Conservation (phyloP, 1,284 basidiomycete genomes). For the Naganishia liquefaciens region DNA sequence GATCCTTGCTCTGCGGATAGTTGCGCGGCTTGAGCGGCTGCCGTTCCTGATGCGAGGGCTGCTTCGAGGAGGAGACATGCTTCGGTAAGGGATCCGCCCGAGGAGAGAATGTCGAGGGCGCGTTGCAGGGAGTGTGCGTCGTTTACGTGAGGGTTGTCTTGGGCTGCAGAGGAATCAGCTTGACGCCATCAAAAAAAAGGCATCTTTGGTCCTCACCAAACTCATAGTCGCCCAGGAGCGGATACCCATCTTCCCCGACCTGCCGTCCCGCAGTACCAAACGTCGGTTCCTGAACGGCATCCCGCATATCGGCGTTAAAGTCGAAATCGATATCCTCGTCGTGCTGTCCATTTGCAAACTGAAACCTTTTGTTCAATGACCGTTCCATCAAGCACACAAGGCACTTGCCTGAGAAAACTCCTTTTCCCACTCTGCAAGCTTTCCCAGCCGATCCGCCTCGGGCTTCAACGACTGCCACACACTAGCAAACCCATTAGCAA, state of each 20-base stretch:
- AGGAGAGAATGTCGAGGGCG: constrained; percentile 60
- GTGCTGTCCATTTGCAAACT: constrained; percentile 53
- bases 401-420: constrained; percentile 68
- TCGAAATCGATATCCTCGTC: constrained; percentile 45
- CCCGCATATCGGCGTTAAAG: constrained; percentile 23
- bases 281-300: constrained; percentile 3
- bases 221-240: constrained; percentile 66
- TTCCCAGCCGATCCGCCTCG: constrained; percentile 57
- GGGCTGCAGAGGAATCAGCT: constrained; percentile 28
- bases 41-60: constrained; percentile 62
- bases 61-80: constrained; percentile 82
- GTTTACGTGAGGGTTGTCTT: constrained; percentile 31
- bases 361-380: neutral
- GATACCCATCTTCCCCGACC: constrained; percentile 68
- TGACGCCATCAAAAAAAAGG: constrained; percentile 4
- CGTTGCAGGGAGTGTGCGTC: constrained; percentile 19
- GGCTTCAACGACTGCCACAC: constrained; percentile 56
- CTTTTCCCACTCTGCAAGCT: constrained; percentile 82
- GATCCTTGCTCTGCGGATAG: constrained; percentile 2
- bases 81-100: constrained; percentile 80
- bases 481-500: constrained; percentile 27
- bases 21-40: constrained; percentile 34
- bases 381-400: neutral
- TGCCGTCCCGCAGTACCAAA: neutral
- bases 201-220: constrained; percentile 63